A percentile compares a stretch with the other conserved stretches of the same genome.
Conservation (phyloP, 2,329 filamentous ascomycete species). For the Monilinia vaccinii-corymbosi region DNA sequence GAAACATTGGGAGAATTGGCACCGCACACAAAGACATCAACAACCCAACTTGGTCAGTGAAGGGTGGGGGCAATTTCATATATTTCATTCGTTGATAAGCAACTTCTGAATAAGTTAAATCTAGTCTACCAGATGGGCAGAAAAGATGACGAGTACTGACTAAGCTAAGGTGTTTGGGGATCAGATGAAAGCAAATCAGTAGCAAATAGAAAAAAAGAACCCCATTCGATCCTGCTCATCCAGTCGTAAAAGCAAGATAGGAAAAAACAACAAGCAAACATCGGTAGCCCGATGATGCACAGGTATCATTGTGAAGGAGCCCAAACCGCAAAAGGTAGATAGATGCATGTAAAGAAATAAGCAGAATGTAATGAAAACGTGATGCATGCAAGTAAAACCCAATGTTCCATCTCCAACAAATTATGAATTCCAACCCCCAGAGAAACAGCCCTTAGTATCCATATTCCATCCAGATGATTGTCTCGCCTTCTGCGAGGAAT, state of each 20-base stretch:
- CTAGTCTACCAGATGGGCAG: slow-evolving; percentile 2
- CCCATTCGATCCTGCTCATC: neutral
- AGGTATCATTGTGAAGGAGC: slow-evolving; percentile 6
- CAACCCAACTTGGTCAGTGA: neutral
- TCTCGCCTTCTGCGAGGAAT: slow-evolving; percentile 24
- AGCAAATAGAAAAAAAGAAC: neutral
- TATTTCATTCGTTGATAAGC: slow-evolving; percentile 9
- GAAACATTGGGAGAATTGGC: neutral
- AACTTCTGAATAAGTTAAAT: neutral
- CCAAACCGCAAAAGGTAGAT: slow-evolving; percentile 5
- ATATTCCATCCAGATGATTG: slow-evolving; percentile 6
- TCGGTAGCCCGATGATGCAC: slow-evolving; percentile 7
- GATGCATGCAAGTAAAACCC: slow-evolving; percentile 5
- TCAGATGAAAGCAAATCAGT: neutral
- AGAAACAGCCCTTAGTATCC: neutral
- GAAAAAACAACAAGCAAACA: slow-evolving; percentile 8
- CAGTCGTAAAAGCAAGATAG: neutral
- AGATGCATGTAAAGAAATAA: slow-evolving; percentile 2
- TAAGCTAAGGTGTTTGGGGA: slow-evolving; percentile 4
- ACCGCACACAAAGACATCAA: neutral
- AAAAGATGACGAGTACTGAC: neutral
- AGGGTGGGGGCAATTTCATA: neutral
- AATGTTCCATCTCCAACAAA: slow-evolving; percentile 5
- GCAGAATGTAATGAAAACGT: neutral
- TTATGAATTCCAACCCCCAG: slow-evolving; percentile 3